Conservation (phyloP, 164 flowering plant genomes). For the Magnolia changhungtana region DNA sequence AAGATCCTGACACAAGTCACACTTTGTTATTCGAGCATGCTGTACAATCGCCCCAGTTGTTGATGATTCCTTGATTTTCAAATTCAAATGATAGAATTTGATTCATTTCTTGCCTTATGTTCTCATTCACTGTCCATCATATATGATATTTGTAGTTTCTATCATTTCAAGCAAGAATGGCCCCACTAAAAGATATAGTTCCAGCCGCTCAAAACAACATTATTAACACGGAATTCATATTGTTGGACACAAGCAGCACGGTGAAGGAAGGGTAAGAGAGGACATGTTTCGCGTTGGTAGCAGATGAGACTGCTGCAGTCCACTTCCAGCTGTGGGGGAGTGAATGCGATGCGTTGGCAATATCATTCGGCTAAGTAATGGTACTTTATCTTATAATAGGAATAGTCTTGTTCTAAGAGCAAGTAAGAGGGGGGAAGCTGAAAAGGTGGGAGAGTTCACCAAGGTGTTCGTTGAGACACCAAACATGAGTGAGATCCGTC, state of each 20-base stretch:
- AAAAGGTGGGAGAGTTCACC: constrained; percentile 75
- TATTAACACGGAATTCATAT: constrained; percentile 58
- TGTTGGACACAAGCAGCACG: constrained; percentile 53
- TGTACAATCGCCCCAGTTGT: too few species aligned
- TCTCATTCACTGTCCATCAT: too few species aligned
- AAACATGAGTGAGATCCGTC: constrained; percentile 69
- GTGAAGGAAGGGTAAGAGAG: constrained; percentile 34
- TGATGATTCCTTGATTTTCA: too few species aligned
- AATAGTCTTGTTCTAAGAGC: too few species aligned
- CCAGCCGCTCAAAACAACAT: constrained; percentile 75
- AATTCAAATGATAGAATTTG: too few species aligned
- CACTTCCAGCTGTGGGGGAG: constrained; percentile 81
- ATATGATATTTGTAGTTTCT: constrained; percentile 4
- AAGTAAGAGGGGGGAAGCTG: constrained; percentile 35
- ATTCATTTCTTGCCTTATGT: too few species aligned
- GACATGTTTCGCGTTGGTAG: constrained; percentile 65
- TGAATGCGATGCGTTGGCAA: constrained; percentile 78
- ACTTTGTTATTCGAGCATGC: too few species aligned
- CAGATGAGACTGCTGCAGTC: constrained; percentile 81
- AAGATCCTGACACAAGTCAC: too few species aligned
- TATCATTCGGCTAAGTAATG: constrained; percentile 49
- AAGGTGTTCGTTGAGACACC: constrained; percentile 64
- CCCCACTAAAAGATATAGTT: constrained; percentile 46
- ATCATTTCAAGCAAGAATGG: constrained; percentile 15
- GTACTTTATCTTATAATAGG: too few species aligned